Evolutionary conservation across 768 basidiomycete genomes (phyloP), one percentile per base, ranked within the genome.

Genomic region (Auricularia auricula-judae): DNA sequence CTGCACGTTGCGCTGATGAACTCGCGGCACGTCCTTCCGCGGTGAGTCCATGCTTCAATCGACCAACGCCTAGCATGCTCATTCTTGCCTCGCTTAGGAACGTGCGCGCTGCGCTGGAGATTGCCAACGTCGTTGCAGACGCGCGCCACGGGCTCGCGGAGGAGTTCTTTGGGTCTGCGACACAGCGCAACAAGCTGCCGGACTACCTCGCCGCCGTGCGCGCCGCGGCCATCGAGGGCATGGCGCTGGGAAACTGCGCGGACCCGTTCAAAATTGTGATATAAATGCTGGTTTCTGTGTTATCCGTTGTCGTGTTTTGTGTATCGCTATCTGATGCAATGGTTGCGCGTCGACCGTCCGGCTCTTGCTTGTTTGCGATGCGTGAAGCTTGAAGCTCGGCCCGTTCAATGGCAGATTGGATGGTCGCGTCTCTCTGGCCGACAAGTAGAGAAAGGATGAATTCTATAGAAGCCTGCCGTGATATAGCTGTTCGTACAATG

Each of bases 71-170:
- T 23, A 23, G 1, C 23, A 23, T 23, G 11, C 11, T 18, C 53
- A 8, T 35, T 16, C 14, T 33, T 23, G n/a, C 3, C 35, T 14
- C 44, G 63, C 16, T 16, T 66, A 95, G 93, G 63, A 89, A 91
- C 73, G 77, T 96, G 35, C 86, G 88, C 68, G 82, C 82, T 8
- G 86, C 88, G 0, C 74, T 98, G 65, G 79, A 87, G 56, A 80
- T 98, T 3, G 85, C 85, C n/a, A 93, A 90, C 68, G 78, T 90
- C 36, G 87, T 98, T 4, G 93, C 93, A 0, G 92, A 94, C 72
- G 91, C 92, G 66, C 82, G 90, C 54, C 89, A 91, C 75, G 84
- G 84, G 68, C 75, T 97, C 14, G 93, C 94, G 70, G 85, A 90
- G 67, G 93, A 93, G 73, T 97, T 96, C 74, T 78, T 88, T 33